Conservation (phyloP, 345 rosid species). For the Populus pruinosa region DNA sequence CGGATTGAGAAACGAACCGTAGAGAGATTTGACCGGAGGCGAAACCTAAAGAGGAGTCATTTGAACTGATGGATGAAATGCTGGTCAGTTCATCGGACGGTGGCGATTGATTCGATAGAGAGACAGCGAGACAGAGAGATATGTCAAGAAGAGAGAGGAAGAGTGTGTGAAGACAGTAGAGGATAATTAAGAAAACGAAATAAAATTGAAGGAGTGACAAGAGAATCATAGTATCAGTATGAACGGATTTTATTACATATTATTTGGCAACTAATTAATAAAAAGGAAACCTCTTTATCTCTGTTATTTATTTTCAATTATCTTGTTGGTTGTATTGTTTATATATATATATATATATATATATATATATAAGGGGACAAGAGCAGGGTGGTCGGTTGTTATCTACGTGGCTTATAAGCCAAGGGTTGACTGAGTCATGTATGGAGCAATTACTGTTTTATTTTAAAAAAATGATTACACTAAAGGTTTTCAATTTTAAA, state of each 20-base stretch:
- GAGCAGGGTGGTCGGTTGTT: background rate
- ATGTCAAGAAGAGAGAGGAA: background rate
- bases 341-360: no score
- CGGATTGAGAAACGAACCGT: constrained; percentile 4
- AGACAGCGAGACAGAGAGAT: background rate
- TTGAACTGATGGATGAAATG: constrained; percentile 3
- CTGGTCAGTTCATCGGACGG: constrained; percentile 17
- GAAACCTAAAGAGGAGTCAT: background rate
- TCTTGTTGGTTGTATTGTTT: no score
- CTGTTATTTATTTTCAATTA: background rate
- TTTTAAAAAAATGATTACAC: background rate
- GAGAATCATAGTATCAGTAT: background rate
- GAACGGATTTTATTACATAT: background rate
- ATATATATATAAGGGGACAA: background rate
- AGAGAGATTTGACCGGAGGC: constrained; percentile 1
- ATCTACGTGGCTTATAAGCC: constrained; percentile 20
- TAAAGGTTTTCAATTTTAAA: no score
- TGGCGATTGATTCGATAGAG: constrained; percentile 18
- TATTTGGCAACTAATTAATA: background rate
- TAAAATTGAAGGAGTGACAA: background rate
- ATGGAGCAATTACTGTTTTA: background rate
- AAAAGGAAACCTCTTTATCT: background rate
- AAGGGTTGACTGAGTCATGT: background rate
- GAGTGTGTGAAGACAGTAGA: background rate
- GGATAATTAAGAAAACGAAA: background rate